Evolutionary conservation across 805 yeast genomes (phyloP), one percentile per base, ranked within the genome.

Genomic region (Dipodascus albidus): DNA sequence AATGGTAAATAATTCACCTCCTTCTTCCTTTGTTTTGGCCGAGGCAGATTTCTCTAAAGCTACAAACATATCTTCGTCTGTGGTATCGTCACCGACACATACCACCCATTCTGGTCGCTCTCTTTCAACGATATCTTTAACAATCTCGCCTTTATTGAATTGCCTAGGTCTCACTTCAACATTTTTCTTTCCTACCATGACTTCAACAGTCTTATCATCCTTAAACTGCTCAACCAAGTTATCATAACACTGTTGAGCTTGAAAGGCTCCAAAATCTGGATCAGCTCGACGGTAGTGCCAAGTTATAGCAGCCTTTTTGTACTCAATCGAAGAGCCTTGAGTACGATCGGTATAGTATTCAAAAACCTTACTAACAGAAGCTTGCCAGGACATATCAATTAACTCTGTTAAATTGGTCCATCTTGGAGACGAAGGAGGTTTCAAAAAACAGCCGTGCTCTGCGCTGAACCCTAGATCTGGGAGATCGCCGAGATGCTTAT

Each of bases 231-330:
- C 72, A 55, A 75, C 71, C 57, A 93, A 69, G 56, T 83, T 83
- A 22, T 81, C 74, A 57, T 82, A 78, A 63, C 93, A 77, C 65
- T 82, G 80, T 15, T 77, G 72, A 0, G 97, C 95, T 69, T 88
- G 96, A 71, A 78, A 91, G 48, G 76, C 80, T 24, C 99, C 99
- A 60, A 88, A 77, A 56, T 85, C 96, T 0, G 98, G 98, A 62
- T 90, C 99, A 1, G 96, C 80, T 52, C 95, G 78, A 61, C 99
- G 80, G 66, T 91, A 93, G 69, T 93, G 99, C 99, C 99, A 93
- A 1, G 98, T 91, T 52, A 93, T 70, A 0, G 99, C 98, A 17
- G 91, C 96, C 62, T 88, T 83, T 67, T 93, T 93, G 62, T 77
- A 77, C 69, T 93, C 99, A 51, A 86, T 83, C 58, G 77, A 77